Conservation (phyloP, 352 stramenopile genomes). For the Pythium rhizo-oryzae region DNA sequence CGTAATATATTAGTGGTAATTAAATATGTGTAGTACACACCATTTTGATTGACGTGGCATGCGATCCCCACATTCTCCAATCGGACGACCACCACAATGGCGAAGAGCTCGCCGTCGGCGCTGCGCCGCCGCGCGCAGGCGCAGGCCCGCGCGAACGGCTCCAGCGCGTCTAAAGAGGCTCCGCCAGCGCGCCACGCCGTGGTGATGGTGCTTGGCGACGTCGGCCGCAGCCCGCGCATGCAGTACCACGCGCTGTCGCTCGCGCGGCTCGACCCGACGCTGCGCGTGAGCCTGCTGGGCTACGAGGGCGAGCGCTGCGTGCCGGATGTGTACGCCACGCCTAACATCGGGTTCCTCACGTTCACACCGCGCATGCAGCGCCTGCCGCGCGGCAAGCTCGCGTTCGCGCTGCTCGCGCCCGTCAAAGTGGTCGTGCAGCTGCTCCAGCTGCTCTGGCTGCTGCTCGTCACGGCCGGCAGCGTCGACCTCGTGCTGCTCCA, state of each 20-base stretch:
- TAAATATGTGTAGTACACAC: conserved; percentile 15
- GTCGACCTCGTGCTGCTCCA: conserved; percentile 97
- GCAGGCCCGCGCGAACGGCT: conserved; percentile 23
- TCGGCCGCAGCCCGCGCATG: conserved; percentile 98
- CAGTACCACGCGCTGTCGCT: conserved; percentile 99
- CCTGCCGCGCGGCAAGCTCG: conserved; percentile 48
- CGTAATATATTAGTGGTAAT: conserved; percentile 11
- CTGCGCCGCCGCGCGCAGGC: conserved; percentile 35
- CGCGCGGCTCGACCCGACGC: conserved; percentile 59
- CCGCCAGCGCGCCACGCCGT: conserved; percentile 59
- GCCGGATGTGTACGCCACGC: conserved; percentile 57
- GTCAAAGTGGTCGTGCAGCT: conserved; percentile 88
- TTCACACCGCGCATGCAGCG: conserved; percentile 71
- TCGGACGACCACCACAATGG: conserved; percentile 16
- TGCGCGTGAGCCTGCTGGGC: conserved; percentile 92
- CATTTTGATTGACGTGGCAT: conserved; percentile 27
- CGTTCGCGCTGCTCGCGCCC: conserved; percentile 77
- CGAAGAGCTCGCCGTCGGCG: conserved; percentile 18
- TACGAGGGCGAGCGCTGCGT: conserved; percentile 93
- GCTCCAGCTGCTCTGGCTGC: conserved; percentile 80
- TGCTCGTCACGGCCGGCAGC: conserved; percentile 70
- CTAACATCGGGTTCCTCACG: conserved; percentile 76
- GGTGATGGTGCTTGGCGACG: conserved; percentile 94
- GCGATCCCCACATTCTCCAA: not conserved
- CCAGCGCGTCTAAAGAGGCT: not conserved